Conservation (phyloP, 305 asterid species). For the Withania somnifera region DNA sequence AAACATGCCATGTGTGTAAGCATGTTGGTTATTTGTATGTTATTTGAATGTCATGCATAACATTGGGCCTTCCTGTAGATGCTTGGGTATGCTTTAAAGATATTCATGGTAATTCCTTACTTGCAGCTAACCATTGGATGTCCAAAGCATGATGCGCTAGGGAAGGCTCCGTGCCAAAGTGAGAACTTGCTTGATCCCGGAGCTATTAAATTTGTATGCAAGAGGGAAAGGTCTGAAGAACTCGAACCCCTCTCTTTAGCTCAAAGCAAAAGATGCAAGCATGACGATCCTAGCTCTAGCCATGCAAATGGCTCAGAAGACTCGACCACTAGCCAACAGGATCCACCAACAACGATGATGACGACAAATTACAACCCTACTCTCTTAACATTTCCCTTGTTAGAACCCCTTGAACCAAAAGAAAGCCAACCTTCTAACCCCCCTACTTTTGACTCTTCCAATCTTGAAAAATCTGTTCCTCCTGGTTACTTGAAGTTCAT, state of each 20-base stretch:
- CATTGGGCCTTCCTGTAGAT: too few relatives aligned
- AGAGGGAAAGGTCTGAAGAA: conserved; percentile 52
- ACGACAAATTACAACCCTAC: conserved; percentile 30
- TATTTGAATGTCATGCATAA: too few relatives aligned
- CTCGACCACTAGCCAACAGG: conserved; percentile 46
- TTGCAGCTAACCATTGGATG: background rate
- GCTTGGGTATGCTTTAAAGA: background rate
- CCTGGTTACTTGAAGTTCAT: conserved; percentile 67
- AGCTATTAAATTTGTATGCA: conserved; percentile 42
- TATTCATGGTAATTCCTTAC: background rate
- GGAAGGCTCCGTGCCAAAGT: conserved; percentile 29
- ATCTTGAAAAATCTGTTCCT: conserved; percentile 64
- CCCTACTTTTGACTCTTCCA: conserved; percentile 46
- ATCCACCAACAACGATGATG: conserved; percentile 24
- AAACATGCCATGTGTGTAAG: background rate
- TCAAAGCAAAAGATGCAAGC: conserved; percentile 47
- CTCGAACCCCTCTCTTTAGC: conserved; percentile 40
- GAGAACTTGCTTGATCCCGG: conserved; percentile 21
- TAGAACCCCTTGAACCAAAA: conserved; percentile 30
- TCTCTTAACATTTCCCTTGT: conserved; percentile 40
- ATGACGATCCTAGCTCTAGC: conserved; percentile 58
- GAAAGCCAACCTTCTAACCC: conserved; percentile 18
- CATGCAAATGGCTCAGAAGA: conserved; percentile 80
- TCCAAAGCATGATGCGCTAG: conserved; percentile 30
- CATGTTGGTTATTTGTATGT: too few relatives aligned